Evolutionary conservation across 2,329 filamentous ascomycete genomes (phyloP).

Genomic region (Penicillium olsonii): DNA sequence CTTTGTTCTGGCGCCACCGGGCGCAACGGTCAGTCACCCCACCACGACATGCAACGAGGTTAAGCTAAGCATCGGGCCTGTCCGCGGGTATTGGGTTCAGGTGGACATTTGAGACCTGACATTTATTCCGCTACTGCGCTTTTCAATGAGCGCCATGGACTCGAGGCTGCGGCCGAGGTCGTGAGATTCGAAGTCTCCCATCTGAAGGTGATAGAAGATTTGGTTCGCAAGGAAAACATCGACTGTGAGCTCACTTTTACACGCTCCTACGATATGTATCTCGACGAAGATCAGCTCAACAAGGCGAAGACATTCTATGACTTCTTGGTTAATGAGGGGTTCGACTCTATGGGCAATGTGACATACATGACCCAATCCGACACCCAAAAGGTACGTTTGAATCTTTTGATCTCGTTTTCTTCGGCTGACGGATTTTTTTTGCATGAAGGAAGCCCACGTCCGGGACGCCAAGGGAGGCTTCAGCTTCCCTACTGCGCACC

Average conservation of each 20-base stretch:
- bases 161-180: constrained; percentile 38
- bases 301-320: constrained; percentile 27
- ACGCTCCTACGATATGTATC: constrained; percentile 41
- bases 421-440: neutral
- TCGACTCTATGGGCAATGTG: constrained; percentile 34
- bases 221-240: constrained; percentile 44
- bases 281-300: constrained; percentile 34
- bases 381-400: constrained; percentile 19
- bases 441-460: constrained; percentile 30
- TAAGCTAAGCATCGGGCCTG: neutral
- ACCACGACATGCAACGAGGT: neutral
- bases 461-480: constrained; percentile 37
- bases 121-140: constrained; percentile 39
- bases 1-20: constrained; percentile 46
- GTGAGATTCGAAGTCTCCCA: constrained; percentile 44
- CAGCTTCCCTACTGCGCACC: constrained; percentile 32
- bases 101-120: constrained; percentile 46
- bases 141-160: constrained; percentile 34
- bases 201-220: constrained; percentile 39
- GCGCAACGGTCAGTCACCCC: constrained; percentile 37
- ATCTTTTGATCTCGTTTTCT: neutral
- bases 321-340: constrained; percentile 25
- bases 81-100: constrained; percentile 5
- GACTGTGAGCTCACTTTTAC: constrained; percentile 47
- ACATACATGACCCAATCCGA: constrained; percentile 15